Evolutionary conservation across 2,329 filamentous ascomycete genomes (phyloP).

Genomic region (Orbilia javanica): DNA sequence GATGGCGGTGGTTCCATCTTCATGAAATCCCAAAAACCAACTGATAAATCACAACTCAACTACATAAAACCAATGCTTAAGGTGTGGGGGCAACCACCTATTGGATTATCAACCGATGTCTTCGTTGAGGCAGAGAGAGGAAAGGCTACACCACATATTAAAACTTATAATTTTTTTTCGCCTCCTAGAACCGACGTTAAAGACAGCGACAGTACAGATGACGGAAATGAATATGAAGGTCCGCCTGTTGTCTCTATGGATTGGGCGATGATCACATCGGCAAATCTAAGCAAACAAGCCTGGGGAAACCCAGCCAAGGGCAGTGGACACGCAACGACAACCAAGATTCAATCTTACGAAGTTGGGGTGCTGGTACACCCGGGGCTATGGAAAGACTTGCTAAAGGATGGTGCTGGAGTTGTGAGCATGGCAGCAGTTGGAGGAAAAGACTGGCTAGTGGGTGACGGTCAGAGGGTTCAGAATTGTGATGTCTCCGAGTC

Average conservation of each 20-base stretch:
- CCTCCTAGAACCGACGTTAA: constrained; percentile 67
- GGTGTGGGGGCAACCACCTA: constrained; percentile 74
- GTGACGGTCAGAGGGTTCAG: constrained; percentile 73
- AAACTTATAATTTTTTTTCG: constrained; percentile 75
- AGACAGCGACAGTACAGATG: constrained; percentile 63
- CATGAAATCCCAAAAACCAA: constrained; percentile 77
- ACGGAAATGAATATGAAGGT: constrained; percentile 11
- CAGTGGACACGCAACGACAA: constrained; percentile 32
- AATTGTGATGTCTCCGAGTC: constrained; percentile 60
- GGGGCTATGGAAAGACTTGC: constrained; percentile 68
- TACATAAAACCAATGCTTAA: constrained; percentile 79
- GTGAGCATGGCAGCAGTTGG: constrained; percentile 41
- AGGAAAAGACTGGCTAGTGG: constrained; percentile 44
- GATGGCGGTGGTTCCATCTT: constrained; percentile 83
- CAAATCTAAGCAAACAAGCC: constrained; percentile 89
- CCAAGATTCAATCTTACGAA: constrained; percentile 82
- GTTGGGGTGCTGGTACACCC: constrained; percentile 88
- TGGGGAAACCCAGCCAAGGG: constrained; percentile 74
- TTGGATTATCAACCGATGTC: neutral
- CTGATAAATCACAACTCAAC: constrained; percentile 79
- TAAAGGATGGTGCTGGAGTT: constrained; percentile 64
- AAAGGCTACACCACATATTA: constrained; percentile 85
- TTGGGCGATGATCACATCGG: constrained; percentile 89
- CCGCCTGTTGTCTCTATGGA: constrained; percentile 64
- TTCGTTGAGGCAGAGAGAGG: constrained; percentile 58